Base-by-base conservation (phyloP, 2,329 filamentous ascomycete species). In the Nannizzia gypsea region DNA sequence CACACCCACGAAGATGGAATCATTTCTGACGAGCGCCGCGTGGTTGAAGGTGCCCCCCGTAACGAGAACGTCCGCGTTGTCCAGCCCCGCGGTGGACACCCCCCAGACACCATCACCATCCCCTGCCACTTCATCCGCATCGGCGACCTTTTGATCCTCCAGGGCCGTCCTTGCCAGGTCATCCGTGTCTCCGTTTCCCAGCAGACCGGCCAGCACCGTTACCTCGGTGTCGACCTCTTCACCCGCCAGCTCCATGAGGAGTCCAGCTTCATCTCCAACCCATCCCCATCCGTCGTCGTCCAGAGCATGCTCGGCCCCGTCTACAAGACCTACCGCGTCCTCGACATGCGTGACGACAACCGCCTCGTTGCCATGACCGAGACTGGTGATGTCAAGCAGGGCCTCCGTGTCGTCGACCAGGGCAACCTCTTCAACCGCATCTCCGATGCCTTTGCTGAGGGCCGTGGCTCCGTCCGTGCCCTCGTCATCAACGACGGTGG, bases 241-340 rank as follows among this genome's bases (percentile, higher is more conserved):
- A 96, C 91, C 83, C 95, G 96, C 84, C 90, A 97, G 82, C 85
- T 99, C 67, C 90, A 97, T 74, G 93, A 99, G 81, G 93, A 99
- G 87, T 96, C 90, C 61, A 92, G 88, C 71, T 96, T 96, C 80
- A 86, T 97, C 80, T 91, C 89, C 79, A 95, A 95, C 87, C 93
- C 93, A 66, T 89, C 88, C 67, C 92, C 92, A 69, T 96, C 89
- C 69, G 93, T 99, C 63, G 85, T 97, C 65, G 92, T 99, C 71
- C 93, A 99, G 87, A 97, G 92, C 81, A 97, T 99, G 90, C 88
- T 95, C 67, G 93, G 92, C 70, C 93, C 93, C 65, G 86, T 97
- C 81, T 96, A 97, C 90, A 97, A 97, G 90, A 93, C 97, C 84
- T 99, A 99, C 87, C 91, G 93, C 73, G 92, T 99, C 74, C 87